Base-by-base conservation (phyloP, 306 rosid species). In the Cucurbita argyrosperma region DNA sequence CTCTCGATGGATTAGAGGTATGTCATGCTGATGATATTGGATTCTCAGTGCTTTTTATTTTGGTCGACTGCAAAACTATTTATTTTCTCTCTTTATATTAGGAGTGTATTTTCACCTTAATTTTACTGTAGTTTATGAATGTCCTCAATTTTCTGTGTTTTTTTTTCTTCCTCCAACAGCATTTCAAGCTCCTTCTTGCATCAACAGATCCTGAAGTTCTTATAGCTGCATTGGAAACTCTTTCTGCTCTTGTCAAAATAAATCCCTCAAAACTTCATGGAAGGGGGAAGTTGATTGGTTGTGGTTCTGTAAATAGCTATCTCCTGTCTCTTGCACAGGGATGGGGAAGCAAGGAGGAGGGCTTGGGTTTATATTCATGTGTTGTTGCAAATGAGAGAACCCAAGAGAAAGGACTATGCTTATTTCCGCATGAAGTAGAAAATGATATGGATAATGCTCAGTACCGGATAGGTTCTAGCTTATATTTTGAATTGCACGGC, bases 261-360 rank as follows among this genome's bases (percentile, higher is more conserved):
- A 90, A 90, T 76, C 96, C 97, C 70, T 93, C 98, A 40, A 93
- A 93, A 81, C 85, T 93, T 72, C 98, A 90, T 80, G 98, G 92
- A 76, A 87, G 87, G 79, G 92, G 94, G 66, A 93, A 90, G 88
- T 79, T 93, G 94, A 88, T 90, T 75, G 89, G 92, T 76, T 93
- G 98, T 79, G 97, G 94, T 76, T 85, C 89, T 45, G 96, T 93
- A 74, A 93, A 93, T 72, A 84, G 94, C 78, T 83, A 80, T 88
- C 97, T 93, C 54, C 81, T 93, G 71, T 93, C 97, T 81, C 84
- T 93, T 46, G 97, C 97, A 65, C 98, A 93, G 74, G 98, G 96
- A 47, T 93, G 98, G 98, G 98, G 98, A 83, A 90, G 92, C 92
- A 93, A 93, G 85, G 98, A 90, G 78, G 98, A 93, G 82, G 97